These are phyloP conservation scores for Suillus clintonianus DNA, from an alignment of 768 basidiomycete species.

Conservation along the genomic window DNA sequence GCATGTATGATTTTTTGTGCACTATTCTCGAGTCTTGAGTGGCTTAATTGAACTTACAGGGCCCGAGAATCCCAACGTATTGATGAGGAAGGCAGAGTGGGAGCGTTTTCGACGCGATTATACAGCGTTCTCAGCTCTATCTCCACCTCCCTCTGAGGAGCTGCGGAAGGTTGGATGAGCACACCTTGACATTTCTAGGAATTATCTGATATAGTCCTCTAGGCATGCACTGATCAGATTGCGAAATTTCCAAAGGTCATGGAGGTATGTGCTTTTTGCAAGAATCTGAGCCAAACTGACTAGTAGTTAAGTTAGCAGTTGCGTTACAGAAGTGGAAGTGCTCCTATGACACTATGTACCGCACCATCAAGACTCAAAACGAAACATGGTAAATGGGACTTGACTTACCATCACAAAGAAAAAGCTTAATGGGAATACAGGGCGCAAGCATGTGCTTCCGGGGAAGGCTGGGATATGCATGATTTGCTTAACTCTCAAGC, in stretches of 20 bases:
- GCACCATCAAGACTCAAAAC: slow-evolving; percentile 9
- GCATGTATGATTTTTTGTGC: slow-evolving; percentile 17
- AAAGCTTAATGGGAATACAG: slow-evolving; percentile 33
- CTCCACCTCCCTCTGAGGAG: background rate
- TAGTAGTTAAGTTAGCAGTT: slow-evolving; percentile 20
- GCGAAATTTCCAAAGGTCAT: slow-evolving; percentile 11
- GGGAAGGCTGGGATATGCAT: slow-evolving; percentile 43
- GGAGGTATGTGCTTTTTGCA: slow-evolving; percentile 2
- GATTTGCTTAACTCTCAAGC: slow-evolving; percentile 43
- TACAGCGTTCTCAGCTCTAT: background rate
- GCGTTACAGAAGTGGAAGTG: slow-evolving; percentile 29
- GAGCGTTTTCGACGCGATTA: slow-evolving; percentile 8
- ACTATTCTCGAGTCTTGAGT: background rate
- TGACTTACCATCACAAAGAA: slow-evolving; percentile 11
- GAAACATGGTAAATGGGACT: slow-evolving; percentile 16
- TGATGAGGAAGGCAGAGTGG: slow-evolving; percentile 24
- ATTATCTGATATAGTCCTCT: background rate
- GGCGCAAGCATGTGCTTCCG: slow-evolving; percentile 32
- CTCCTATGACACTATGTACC: slow-evolving; percentile 11
- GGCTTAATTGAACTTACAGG: slow-evolving; percentile 13
- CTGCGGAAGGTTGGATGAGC: background rate
- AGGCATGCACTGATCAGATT: slow-evolving; percentile 9
- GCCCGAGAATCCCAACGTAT: slow-evolving; percentile 8
- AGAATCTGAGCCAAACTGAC: background rate
- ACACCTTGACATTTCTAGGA: background rate